Percentiles rank a stretch among this genome's conserved stretches.
phyloP scores from a whole-genome alignment of 768 basidiomycete species.

The Suillus sp. region DNA sequence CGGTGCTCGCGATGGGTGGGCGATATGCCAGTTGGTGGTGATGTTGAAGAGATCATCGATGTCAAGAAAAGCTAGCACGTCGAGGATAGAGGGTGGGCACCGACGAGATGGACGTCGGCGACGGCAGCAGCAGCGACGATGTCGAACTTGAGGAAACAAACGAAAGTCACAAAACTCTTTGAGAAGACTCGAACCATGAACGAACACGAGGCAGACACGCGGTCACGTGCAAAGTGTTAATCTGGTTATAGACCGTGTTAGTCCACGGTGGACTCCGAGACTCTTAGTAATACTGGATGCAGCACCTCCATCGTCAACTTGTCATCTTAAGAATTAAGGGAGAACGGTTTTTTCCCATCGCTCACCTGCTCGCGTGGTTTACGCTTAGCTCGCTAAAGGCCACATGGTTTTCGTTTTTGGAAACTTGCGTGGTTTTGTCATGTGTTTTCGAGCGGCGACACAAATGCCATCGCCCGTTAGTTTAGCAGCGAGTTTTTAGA shows the following conservation, averaged over 20 bases:
- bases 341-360: too few relatives aligned
- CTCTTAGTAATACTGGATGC: not conserved
- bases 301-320: not conserved
- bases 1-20: slow-evolving; percentile 33
- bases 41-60: slow-evolving; percentile 27
- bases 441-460: too few relatives aligned
- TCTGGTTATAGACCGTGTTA: slow-evolving; percentile 14
- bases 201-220: slow-evolving; percentile 38
- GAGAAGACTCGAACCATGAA: slow-evolving; percentile 27
- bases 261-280: slow-evolving; percentile 6
- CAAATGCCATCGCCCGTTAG: too few relatives aligned
- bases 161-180: slow-evolving; percentile 30
- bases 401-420: too few relatives aligned
- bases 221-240: slow-evolving; percentile 36
- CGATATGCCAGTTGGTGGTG: slow-evolving; percentile 29
- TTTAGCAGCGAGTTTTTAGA: too few relatives aligned
- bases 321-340: too few relatives aligned
- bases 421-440: too few relatives aligned
- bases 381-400: too few relatives aligned
- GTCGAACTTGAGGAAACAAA: slow-evolving; percentile 12
- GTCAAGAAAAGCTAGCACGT: not conserved
- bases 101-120: slow-evolving; percentile 20
- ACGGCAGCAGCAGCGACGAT: slow-evolving; percentile 20
- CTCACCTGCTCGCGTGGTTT: too few relatives aligned
- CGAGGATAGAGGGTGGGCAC: slow-evolving; percentile 6